Percentiles rank a stretch among this genome's conserved stretches.
phyloP scores from a whole-genome alignment of 2,329 filamentous ascomycete species.

The Cladosporium sp. region DNA sequence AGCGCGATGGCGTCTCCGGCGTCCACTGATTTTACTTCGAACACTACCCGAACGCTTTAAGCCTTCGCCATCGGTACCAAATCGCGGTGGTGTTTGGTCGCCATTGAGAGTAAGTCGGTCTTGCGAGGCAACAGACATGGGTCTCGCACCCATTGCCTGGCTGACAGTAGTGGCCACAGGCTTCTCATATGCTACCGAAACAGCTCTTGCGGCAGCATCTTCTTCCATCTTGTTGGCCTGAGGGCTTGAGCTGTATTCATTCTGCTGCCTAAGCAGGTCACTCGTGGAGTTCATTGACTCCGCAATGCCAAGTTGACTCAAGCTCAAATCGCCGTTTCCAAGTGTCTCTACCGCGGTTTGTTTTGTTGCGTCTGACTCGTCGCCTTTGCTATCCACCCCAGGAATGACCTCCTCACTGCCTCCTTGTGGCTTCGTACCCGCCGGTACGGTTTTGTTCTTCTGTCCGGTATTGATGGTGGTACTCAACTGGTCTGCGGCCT shows the following conservation, averaged over 20 bases:
- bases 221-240: slow-evolving; percentile 54
- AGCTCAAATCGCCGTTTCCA: slow-evolving; percentile 79
- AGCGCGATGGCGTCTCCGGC: slow-evolving; percentile 64
- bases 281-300: slow-evolving; percentile 54
- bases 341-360: slow-evolving; percentile 82
- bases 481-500: slow-evolving; percentile 71
- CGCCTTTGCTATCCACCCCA: slow-evolving; percentile 31
- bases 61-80: slow-evolving; percentile 51
- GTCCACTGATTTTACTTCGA: slow-evolving; percentile 49
- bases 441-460: slow-evolving; percentile 36
- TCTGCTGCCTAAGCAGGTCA: slow-evolving; percentile 51
- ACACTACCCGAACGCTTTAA: slow-evolving; percentile 52
- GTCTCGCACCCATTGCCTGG: slow-evolving; percentile 31
- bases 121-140: slow-evolving; percentile 37
- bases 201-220: slow-evolving; percentile 54
- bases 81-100: slow-evolving; percentile 63
- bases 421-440: slow-evolving; percentile 14
- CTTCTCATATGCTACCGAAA: slow-evolving; percentile 56
- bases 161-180: slow-evolving; percentile 27
- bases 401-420: slow-evolving; percentile 40
- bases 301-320: slow-evolving; percentile 79
- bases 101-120: slow-evolving; percentile 38
- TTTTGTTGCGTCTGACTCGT: slow-evolving; percentile 45
- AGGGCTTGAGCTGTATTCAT: slow-evolving; percentile 43
- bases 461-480: slow-evolving; percentile 66